Evolutionary conservation across 768 basidiomycete species (phyloP), one percentile per base, ranked within the genome.

Genomic region (Trametopsis cervina): DNA sequence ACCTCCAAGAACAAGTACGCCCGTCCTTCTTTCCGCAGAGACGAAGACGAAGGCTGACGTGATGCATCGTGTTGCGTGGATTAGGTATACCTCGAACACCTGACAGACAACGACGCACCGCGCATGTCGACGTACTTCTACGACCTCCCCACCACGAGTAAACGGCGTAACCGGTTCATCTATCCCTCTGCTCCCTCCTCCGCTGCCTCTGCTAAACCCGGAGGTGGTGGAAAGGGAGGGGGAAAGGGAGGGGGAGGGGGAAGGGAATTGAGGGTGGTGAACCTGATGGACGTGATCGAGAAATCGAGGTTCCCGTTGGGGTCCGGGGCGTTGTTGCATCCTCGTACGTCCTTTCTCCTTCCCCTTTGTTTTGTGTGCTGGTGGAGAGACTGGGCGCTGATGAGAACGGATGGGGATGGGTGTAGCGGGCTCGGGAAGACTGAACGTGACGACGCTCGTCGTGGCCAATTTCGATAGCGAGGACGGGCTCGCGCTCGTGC

Each of bases 121-220:
- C 70, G 73, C 25, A 74, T 89, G 46, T 66, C 77, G 24, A 84
- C 74, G 12, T 92, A 88, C 66, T 98, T 97, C 68, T 97, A 95
- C 60, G 90, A 95, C 57, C 74, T 93, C 4, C 88, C 93, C 0
- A 78, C 77, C 0, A 81, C 89, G 0, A 71, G 72, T 36, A 69
- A 73, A 47, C 74, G 84, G 10, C 69, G 96, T n/a, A 97, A 91
- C 63, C 70, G 66, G 22, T 79, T 86, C 59, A 81, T 97, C 46
- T 78, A 81, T 57, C 80, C 84, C 0, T 58, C 29, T 33, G 15
- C 29, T 7, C 7, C 29, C 15, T 33, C 69, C 6, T 66, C 66
- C 12, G 69, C 66, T 26, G 58, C 72, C 2, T 71, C 71, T 15
- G n/a, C n/a, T n/a, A n/a, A n/a, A n/a, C n/a, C n/a, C n/a, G n/a